Evolutionary conservation across 805 yeast species (phyloP), one percentile per base, ranked within the genome.

Genomic region (Grigorovia transvaalensis): DNA sequence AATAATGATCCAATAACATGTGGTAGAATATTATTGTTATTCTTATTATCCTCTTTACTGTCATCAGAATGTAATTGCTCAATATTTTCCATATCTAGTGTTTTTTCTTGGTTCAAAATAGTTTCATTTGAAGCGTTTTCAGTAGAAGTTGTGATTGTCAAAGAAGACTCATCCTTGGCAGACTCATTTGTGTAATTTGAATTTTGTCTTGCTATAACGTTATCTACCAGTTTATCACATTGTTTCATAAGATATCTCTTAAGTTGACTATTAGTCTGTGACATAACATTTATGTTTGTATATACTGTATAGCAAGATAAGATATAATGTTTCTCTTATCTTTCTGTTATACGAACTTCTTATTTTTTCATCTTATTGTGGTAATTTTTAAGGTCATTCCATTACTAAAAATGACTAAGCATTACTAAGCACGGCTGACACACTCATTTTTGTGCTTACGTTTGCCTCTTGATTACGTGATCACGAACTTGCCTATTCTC

Each of bases 1-100:
- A 76, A 58, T 15, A 75, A 55, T 1, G 78, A 71, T 5, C 77
- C 73, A 13, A 77, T 73, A 4, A 76, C 66, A 5, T 76, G 76
- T 55, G 61, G 68, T 2, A 65, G 51, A 15, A 66, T 51, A 17
- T 62, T 67, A 46, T 56, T 56, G 43, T 61, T 64, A 4, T 62
- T 33, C 8, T 33, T 9, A 33, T 33, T 8, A 33, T 33, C 8
- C 4, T 4, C 3, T 2, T 33, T 33, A 13, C 54, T 27, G 57
- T 53, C 13, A 18, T 11, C 4, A 47, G 27, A 3, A 23, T 23
- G 3, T 23, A 23, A 23, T 23, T 23, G 27, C 6, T 13, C 3
- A 12, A 33, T 17, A 11, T 11, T 43, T 19, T 27, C 23, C 8
- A 9, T 27, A 20, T 30, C 35, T 23, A n/a, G 20, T 15, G 20